Evolutionary conservation across 306 rosid genomes (phyloP).

Genomic region (Trifolium subterraneum): DNA sequence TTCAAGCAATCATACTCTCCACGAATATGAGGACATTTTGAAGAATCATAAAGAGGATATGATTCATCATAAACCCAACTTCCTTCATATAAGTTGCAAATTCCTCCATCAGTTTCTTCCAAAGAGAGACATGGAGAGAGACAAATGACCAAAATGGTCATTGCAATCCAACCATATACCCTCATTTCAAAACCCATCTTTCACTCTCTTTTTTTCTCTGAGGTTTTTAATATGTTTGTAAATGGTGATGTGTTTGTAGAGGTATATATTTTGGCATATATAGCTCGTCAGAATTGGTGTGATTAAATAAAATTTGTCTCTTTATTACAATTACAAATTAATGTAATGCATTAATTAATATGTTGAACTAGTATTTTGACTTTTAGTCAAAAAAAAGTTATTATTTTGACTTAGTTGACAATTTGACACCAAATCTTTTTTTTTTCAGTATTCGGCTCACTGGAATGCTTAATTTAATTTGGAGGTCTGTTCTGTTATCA

Average conservation of each 20-base stretch:
- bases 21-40: slow-evolving; percentile 51
- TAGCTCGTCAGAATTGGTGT: not conserved
- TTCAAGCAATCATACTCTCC: slow-evolving; percentile 58
- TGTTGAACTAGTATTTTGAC: too few species aligned
- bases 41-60: slow-evolving; percentile 66
- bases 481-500: too few species aligned
- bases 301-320: too few species aligned
- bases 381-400: too few species aligned
- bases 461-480: too few species aligned
- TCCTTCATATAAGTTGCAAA: slow-evolving; percentile 64
- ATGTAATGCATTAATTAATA: too few species aligned
- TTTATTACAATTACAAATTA: too few species aligned
- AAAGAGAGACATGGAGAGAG: not conserved
- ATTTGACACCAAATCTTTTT: too few species aligned
- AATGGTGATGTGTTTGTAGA: not conserved
- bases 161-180: not conserved
- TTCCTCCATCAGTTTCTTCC: not conserved
- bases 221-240: not conserved
- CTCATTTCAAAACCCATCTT: slow-evolving; percentile 15
- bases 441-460: too few species aligned
- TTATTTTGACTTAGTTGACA: too few species aligned
- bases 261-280: not conserved
- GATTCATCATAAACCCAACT: slow-evolving; percentile 58
- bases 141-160: slow-evolving; percentile 17
- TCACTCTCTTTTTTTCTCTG: not conserved